Evolutionary conservation across 805 yeast genomes (phyloP), one percentile per base, ranked within the genome.

Genomic region (Komagataella phaffii): DNA sequence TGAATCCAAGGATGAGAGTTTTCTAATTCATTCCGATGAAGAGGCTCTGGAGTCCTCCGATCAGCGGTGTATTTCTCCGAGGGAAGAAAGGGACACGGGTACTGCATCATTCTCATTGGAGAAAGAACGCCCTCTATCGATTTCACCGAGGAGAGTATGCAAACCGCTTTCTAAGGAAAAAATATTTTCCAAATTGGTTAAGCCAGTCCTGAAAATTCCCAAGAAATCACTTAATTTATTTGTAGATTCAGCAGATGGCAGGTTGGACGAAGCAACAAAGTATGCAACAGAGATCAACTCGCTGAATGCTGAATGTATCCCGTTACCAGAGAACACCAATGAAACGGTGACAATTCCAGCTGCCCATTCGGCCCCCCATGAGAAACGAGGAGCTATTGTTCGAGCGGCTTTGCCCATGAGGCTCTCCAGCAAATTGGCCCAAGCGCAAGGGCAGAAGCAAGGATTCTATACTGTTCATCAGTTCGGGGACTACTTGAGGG

Each of bases 241-340:
- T 47, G 85, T 82, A 30, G 83, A 81, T 56, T 73, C 85, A 5
- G 75, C 80, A 59, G 79, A 81, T 44, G 85, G 86, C 0, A 68
- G 68, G 52, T 58, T 79, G 14, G 74, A 73, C 55, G 87, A 82
- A 58, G 86, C 87, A 7, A 81, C 87, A 2, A 76, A 73, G 56
- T 81, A 77, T 63, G 88, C 85, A 2, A 82, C 88, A 1, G 86
- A 81, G 60, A 69, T 82, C 52, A 82, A 82, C 60, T 73, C 86
- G 0, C 71, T 76, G 44, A 81, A 80, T 57, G 72, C 83, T 53
- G 77, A 74, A 54, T 85, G 83, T 7, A 75, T 82, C 49, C 81
- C 82, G 10, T 61, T 81, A 17, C 88, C 87, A 0, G 80, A 75
- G 52, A 73, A 71, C 51, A 67, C 69, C 1, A 74, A 76, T 52